Evolutionary conservation across 148 eudicot genomes (phyloP).

Genomic region (Rhododendron ovatum): DNA sequence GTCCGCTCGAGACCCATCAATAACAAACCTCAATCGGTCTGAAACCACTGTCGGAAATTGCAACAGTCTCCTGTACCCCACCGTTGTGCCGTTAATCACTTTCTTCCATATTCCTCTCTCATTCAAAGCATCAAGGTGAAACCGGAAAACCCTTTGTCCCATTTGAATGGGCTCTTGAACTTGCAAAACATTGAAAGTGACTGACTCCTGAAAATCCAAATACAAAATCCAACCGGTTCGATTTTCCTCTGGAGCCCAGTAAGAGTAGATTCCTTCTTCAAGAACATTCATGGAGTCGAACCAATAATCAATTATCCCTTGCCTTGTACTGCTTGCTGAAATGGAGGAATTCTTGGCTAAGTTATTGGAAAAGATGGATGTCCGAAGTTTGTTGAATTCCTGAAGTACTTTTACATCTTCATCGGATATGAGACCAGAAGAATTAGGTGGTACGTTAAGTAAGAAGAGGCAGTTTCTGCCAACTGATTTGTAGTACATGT

Average conservation of each 20-base stretch:
- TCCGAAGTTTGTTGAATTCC: conserved; percentile 57
- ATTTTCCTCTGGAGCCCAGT: conserved; percentile 67
- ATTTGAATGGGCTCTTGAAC: conserved; percentile 82
- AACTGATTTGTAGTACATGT: conserved; percentile 75
- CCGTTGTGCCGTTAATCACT: conserved; percentile 54
- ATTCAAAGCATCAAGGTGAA: conserved; percentile 49
- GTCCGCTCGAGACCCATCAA: conserved; percentile 51
- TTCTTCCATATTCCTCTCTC: conserved; percentile 41
- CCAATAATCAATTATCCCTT: conserved; percentile 24
- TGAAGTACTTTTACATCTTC: conserved; percentile 65
- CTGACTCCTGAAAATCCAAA: conserved; percentile 36
- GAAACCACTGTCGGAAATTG: conserved; percentile 40
- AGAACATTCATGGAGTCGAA: conserved; percentile 34
- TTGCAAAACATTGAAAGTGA: conserved; percentile 56
- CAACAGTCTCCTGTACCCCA: conserved; percentile 63
- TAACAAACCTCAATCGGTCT: conserved; percentile 44
- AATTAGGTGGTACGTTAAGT: conserved; percentile 77
- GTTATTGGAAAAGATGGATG: conserved; percentile 54
- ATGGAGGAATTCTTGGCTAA: conserved; percentile 42
- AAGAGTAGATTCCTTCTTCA: conserved; percentile 52
- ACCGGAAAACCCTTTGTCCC: conserved; percentile 63
- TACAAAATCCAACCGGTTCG: conserved; percentile 44
- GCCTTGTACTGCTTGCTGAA: conserved; percentile 60
- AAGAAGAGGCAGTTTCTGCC: conserved; percentile 76
- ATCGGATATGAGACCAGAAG: conserved; percentile 72